These are phyloP conservation scores for Ramaria rubella DNA, from an alignment of 768 basidiomycete species.

Conservation along the genomic window DNA sequence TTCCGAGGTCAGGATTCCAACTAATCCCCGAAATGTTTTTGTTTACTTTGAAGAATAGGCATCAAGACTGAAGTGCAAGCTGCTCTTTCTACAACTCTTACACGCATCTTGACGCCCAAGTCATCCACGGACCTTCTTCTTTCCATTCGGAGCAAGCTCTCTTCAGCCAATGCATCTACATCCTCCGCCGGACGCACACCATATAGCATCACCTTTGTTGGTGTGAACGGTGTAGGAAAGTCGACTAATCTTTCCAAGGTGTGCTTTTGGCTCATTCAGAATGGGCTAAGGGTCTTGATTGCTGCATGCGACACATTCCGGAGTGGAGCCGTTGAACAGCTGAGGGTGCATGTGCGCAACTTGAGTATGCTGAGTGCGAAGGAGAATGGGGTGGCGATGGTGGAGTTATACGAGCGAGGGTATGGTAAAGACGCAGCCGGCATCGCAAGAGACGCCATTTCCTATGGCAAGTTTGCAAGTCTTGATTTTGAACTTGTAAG, in stretches of 20 bases:
- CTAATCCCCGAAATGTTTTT: neutral
- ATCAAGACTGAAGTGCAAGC: conserved; percentile 77
- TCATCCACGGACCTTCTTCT: conserved; percentile 94
- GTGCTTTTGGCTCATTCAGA: conserved; percentile 98
- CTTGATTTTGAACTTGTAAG: neutral
- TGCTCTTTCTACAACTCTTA: conserved; percentile 81
- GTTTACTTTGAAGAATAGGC: conserved; percentile 55
- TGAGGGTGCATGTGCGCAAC: conserved; percentile 94
- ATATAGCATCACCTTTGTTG: conserved; percentile 93
- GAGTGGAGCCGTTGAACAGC: conserved; percentile 96
- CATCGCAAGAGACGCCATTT: conserved; percentile 92
- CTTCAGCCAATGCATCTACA: conserved; percentile 63
- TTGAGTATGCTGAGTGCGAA: conserved; percentile 71
- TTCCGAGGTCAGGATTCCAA: conserved; percentile 64
- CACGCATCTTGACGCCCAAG: conserved; percentile 91
- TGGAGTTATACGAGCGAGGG: conserved; percentile 92
- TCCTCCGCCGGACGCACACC: conserved; percentile 63
- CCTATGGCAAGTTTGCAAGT: conserved; percentile 54
- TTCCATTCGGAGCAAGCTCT: conserved; percentile 84
- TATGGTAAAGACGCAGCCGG: conserved; percentile 99
- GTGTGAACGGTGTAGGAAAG: conserved; percentile 98
- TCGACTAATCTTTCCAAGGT: conserved; percentile 98
- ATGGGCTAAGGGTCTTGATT: conserved; percentile 86
- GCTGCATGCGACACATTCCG: conserved; percentile 99
- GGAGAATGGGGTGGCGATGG: conserved; percentile 46